Evolutionary conservation across 306 rosid species (phyloP).

Genomic region (Vigna reflexopilosa): DNA sequence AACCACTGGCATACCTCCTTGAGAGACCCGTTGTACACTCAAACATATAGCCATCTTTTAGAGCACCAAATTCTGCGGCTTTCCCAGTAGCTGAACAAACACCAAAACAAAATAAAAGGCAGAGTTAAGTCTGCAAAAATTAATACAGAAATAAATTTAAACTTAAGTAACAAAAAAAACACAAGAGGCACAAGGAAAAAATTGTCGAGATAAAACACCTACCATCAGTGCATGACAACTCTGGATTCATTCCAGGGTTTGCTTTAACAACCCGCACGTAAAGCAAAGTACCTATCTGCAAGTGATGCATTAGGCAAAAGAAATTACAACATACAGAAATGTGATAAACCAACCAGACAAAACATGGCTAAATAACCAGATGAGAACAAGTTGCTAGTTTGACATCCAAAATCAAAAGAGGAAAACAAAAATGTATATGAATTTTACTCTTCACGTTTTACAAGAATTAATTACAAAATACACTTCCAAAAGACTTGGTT

Average conservation of each 20-base stretch:
- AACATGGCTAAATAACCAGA: neutral
- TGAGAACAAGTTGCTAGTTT: slow-evolving; percentile 25
- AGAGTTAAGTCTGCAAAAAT: neutral
- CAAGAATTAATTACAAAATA: neutral
- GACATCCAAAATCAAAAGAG: slow-evolving; percentile 4
- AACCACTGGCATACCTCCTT: slow-evolving; percentile 63
- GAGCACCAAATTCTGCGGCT: slow-evolving; percentile 78
- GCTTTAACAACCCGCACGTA: slow-evolving; percentile 83
- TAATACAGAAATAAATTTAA: neutral
- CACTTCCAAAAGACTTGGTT: neutral
- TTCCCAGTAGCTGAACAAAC: slow-evolving; percentile 70
- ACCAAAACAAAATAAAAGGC: slow-evolving; percentile 34
- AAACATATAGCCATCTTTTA: slow-evolving; percentile 87
- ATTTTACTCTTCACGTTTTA: slow-evolving; percentile 1
- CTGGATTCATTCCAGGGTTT: slow-evolving; percentile 91
- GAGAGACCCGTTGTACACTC: slow-evolving; percentile 88
- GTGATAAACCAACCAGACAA: slow-evolving; percentile 17
- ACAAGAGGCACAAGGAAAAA: neutral
- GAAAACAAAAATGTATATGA: neutral
- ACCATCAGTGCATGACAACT: slow-evolving; percentile 93
- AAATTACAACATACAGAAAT: slow-evolving; percentile 16
- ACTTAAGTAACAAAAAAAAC: neutral
- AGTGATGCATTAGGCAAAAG: slow-evolving; percentile 40
- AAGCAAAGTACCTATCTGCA: slow-evolving; percentile 80
- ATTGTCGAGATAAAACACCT: slow-evolving; percentile 36